Conservation (phyloP, 2,329 filamentous ascomycete species). For the Chaetomiaceae sp. region DNA sequence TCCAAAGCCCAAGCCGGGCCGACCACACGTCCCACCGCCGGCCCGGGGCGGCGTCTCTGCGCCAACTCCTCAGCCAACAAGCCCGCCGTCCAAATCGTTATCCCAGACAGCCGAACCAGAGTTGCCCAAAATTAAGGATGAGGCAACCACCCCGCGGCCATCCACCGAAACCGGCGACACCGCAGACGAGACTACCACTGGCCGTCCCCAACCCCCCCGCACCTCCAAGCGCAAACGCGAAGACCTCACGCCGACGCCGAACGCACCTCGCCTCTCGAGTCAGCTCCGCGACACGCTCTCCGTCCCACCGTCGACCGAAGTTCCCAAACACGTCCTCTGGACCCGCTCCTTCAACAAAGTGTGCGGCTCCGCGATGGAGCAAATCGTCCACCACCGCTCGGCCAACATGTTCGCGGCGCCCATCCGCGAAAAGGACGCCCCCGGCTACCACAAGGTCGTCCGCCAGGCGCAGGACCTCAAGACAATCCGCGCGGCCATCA, state of each 20-base stretch:
- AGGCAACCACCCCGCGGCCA: constrained; percentile 51
- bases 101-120: constrained; percentile 33
- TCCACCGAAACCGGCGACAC: constrained; percentile 53
- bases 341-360: constrained; percentile 72
- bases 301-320: constrained; percentile 36
- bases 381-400: constrained; percentile 70
- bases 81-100: constrained; percentile 43
- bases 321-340: constrained; percentile 66
- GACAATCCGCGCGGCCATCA: constrained; percentile 69
- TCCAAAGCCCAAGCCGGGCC: constrained; percentile 16
- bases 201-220: constrained; percentile 36
- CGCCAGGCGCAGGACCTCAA: constrained; percentile 73
- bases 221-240: constrained; percentile 53
- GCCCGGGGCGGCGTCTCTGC: constrained; percentile 6
- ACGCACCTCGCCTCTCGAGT: background rate
- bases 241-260: constrained; percentile 41
- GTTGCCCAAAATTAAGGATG: constrained; percentile 51
- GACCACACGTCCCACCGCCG: constrained; percentile 6
- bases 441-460: constrained; percentile 69
- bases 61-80: background rate
- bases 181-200: constrained; percentile 47
- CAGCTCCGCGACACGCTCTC: constrained; percentile 11
- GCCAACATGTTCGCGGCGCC: constrained; percentile 76
- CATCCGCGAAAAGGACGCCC: constrained; percentile 68
- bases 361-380: constrained; percentile 66